Base-by-base conservation (phyloP, 768 basidiomycete genomes). In the Rhodotorula diobovata region DNA sequence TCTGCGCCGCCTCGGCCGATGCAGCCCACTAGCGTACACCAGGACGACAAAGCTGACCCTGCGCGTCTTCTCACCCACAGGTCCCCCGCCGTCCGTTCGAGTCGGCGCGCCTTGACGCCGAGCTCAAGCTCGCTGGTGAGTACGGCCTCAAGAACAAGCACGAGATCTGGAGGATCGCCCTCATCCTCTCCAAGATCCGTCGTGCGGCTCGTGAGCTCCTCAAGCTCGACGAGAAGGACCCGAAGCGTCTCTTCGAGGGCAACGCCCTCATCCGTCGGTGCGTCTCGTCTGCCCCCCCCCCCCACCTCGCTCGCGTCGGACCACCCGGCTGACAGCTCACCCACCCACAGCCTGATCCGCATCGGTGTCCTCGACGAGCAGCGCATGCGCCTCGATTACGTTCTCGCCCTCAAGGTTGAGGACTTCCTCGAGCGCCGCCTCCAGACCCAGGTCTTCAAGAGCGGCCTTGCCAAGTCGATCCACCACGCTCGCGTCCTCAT, bases 71-170 rank as follows among this genome's bases (percentile, higher is more conserved):
- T 18, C 41, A 2, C 41, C 6, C 12, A 21, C 48, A 74, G 73
- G 73, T 75, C 70, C 74, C 74, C 35, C 68, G 74, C 56, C 74
- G 74, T 54, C 74, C 74, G 28, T 75, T 63, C 68, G 74, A 75
- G 71, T 68, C 74, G 55, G 74, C 74, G 41, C 74, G 95, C 84
- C 93, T 98, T 85, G 96, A 99, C 85, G 89, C 91, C 78, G 96
- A 99, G 87, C 87, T 99, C 82, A 98, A 98, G 95, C 94, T 98
- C 83, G 95, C 94, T 64, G 95, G 96, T 83, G 96, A 99, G 84
- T 98, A 94, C 86, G 96, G 96, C 82, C 91, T 98, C 81, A 91
- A 94, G 83, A 98, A 97, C 90, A 99, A 99, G 87, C 90, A 95
- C 81, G 96, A 99, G 85, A 96, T 98, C 85, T 99, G 95, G 96